Conservation (phyloP, 306 rosid genomes). For the Lagenaria siceraria region DNA sequence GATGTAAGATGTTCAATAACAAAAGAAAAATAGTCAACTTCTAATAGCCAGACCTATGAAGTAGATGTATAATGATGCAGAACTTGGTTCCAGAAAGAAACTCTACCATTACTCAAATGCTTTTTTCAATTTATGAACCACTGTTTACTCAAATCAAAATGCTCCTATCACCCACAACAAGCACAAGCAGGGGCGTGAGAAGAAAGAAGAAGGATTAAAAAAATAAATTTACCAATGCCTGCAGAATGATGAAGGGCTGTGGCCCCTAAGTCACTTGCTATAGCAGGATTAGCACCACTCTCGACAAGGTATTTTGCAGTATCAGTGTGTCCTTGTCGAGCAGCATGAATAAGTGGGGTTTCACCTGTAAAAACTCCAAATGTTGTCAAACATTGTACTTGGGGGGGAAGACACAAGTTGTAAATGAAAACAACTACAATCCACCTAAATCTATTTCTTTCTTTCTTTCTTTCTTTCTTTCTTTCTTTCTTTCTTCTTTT, state of each 20-base stretch:
- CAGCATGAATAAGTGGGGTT: conserved; percentile 88
- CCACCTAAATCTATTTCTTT: not conserved
- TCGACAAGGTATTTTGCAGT: conserved; percentile 73
- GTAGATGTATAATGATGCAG: not conserved
- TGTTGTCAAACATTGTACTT: not conserved
- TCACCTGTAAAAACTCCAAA: conserved; percentile 32
- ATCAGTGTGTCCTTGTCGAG: conserved; percentile 59
- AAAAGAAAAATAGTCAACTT: not conserved
- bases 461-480: too few relatives aligned
- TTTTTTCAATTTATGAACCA: not conserved
- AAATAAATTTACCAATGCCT: conserved; percentile 46
- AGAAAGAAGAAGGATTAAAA: not conserved
- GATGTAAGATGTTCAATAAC: not conserved
- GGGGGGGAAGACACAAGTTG: not conserved
- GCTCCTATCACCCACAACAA: too few relatives aligned
- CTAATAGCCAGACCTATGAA: not conserved
- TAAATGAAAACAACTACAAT: not conserved
- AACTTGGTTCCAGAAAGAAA: not conserved
- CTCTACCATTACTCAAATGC: not conserved
- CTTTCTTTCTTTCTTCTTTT: too few relatives aligned
- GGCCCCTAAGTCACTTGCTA: conserved; percentile 72
- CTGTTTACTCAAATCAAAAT: not conserved
- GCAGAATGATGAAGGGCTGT: conserved; percentile 85
- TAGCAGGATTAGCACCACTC: conserved; percentile 48
- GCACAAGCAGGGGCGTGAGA: not conserved